These are phyloP conservation scores for Plenodomus tracheiphilus DNA, from an alignment of 2,329 filamentous ascomycete genomes.

Conservation along the genomic window DNA sequence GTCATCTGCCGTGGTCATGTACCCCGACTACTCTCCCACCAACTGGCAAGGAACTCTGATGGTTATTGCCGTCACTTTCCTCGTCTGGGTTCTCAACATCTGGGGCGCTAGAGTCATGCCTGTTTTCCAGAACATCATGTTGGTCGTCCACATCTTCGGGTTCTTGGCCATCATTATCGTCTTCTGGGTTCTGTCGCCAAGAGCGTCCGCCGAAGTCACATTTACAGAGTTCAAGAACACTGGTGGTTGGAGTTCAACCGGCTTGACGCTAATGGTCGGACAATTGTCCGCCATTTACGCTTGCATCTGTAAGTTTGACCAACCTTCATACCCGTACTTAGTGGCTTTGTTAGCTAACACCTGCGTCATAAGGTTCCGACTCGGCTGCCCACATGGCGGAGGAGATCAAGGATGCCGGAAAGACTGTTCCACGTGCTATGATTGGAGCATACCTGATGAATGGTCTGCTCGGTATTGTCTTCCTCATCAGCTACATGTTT, in stretches of 20 bases:
- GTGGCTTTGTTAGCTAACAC: slow-evolving; percentile 12
- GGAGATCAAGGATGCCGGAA: slow-evolving; percentile 48
- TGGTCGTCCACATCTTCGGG: slow-evolving; percentile 48
- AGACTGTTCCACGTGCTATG: slow-evolving; percentile 48
- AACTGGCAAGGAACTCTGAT: slow-evolving; percentile 56
- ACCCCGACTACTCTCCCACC: slow-evolving; percentile 46
- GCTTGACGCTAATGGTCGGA: slow-evolving; percentile 46
- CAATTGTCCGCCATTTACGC: slow-evolving; percentile 45
- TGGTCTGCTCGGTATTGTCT: slow-evolving; percentile 40
- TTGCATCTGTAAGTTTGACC: slow-evolving; percentile 32
- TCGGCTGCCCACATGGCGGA: slow-evolving; percentile 50
- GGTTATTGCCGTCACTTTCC: slow-evolving; percentile 50
- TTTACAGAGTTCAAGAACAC: slow-evolving; percentile 44
- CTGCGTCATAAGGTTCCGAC: slow-evolving; percentile 37
- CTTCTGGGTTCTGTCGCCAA: slow-evolving; percentile 41
- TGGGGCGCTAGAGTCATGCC: slow-evolving; percentile 38
- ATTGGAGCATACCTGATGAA: slow-evolving; percentile 48
- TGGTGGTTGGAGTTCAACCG: slow-evolving; percentile 45
- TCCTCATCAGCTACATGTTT: slow-evolving; percentile 40
- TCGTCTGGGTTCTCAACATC: slow-evolving; percentile 50
- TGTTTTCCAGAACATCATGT: slow-evolving; percentile 41
- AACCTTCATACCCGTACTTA: neutral
- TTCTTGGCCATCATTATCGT: slow-evolving; percentile 51
- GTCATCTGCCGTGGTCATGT: slow-evolving; percentile 47
- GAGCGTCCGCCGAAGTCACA: slow-evolving; percentile 30